These are phyloP conservation scores for Pyrenopolyporus hunteri DNA, from an alignment of 495 filamentous ascomycete species.

Conservation along the genomic window DNA sequence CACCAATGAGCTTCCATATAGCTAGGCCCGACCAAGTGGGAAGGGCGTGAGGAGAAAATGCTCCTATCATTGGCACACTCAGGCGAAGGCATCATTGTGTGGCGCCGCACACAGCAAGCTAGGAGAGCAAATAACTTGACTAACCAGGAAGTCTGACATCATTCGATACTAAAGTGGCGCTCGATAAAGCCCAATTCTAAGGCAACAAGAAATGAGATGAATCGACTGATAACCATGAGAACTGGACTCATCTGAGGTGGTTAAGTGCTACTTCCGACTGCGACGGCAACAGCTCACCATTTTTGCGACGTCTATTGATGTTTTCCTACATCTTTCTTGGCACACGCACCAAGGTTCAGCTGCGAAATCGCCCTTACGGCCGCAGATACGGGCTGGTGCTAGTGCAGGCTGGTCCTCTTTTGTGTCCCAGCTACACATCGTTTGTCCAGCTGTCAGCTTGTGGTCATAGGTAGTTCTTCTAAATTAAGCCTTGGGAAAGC, in stretches of 20 bases:
- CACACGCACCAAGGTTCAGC: constrained; percentile 17
- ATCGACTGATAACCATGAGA: not conserved
- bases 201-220: not conserved
- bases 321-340: constrained; percentile 29
- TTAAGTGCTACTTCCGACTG: constrained; percentile 30
- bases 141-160: constrained; percentile 26
- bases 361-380: constrained; percentile 31
- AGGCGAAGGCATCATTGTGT: constrained; percentile 27
- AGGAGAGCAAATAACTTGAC: constrained; percentile 15
- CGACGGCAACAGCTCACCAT: constrained; percentile 9
- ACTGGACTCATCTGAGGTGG: not conserved
- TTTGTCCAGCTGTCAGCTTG: constrained; percentile 16
- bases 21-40: constrained; percentile 28
- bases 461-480: not conserved
- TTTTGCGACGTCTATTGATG: constrained; percentile 14
- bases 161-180: constrained; percentile 27
- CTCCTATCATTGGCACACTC: constrained; percentile 15
- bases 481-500: constrained; percentile 2
- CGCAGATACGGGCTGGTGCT: constrained; percentile 29
- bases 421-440: constrained; percentile 22
- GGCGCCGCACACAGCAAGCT: constrained; percentile 26
- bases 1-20: constrained; percentile 23
- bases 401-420: constrained; percentile 38
- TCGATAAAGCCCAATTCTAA: constrained; percentile 14
- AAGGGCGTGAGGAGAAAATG: constrained; percentile 15